A percentile compares a stretch with the other conserved stretches of the same genome.
Evolutionary conservation across 495 filamentous ascomycete genomes (phyloP).

Genomic region (Neurospora sp.): DNA sequence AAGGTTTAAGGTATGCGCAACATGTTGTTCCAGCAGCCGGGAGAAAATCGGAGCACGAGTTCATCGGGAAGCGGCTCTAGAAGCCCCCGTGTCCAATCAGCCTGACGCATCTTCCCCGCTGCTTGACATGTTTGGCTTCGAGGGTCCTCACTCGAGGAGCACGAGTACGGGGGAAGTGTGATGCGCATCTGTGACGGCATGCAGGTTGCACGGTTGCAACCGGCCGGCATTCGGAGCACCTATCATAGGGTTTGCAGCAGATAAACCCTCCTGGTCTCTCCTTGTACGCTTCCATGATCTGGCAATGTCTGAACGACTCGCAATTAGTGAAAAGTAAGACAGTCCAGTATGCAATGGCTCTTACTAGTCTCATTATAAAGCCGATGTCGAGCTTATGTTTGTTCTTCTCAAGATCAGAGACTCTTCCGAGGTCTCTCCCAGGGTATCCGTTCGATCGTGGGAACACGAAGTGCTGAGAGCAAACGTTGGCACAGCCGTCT

Average conservation of each 20-base stretch:
- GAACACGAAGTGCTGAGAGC: not conserved
- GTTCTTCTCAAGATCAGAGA: not conserved
- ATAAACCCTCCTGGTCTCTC: not conserved
- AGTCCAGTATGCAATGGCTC: not conserved
- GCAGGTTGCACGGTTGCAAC: not conserved
- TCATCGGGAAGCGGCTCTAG: not conserved
- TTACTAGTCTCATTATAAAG: not conserved
- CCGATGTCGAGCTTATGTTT: not conserved
- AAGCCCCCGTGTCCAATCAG: not conserved
- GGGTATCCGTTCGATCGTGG: not conserved
- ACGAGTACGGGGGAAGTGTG: not conserved
- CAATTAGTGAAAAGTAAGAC: not conserved
- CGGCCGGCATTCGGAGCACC: not conserved
- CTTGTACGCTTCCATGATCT: not conserved
- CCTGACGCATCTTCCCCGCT: not conserved
- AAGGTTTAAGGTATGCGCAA: not conserved
- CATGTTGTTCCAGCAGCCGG: not conserved
- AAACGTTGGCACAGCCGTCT: not conserved
- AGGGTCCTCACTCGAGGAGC: not conserved
- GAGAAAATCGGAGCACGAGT: not conserved
- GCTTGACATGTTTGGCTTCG: not conserved
- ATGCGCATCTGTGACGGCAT: not conserved
- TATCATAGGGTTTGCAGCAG: not conserved
- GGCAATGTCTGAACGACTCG: not conserved
- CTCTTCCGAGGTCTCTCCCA: not conserved